Conservation (phyloP, 208 protist species). For the Vickermania ingenoplastis region DNA sequence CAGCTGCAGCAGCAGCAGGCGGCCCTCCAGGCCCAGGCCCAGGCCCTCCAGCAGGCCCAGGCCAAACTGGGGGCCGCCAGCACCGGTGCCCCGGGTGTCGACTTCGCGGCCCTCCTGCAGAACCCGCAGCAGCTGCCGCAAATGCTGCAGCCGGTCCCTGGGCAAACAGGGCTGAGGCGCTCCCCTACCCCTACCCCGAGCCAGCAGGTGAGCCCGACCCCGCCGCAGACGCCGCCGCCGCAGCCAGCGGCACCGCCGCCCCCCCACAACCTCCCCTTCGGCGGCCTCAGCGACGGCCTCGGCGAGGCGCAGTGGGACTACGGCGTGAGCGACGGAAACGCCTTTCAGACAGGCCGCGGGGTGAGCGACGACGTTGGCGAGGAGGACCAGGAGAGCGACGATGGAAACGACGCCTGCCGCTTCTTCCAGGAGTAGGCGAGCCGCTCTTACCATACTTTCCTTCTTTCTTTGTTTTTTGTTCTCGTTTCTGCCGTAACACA, state of each 20-base stretch:
- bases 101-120: background rate
- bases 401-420: background rate
- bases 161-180: conserved; percentile 3
- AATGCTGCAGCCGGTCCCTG: background rate
- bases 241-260: background rate
- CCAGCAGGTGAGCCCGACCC: background rate
- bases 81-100: background rate
- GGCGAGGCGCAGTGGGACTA: background rate
- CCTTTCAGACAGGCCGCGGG: background rate
- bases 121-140: conserved; percentile 1
- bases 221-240: background rate
- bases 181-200: background rate
- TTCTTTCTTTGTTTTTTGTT: too few relatives aligned
- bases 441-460: too few relatives aligned
- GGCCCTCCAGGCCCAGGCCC: background rate
- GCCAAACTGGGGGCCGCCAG: background rate
- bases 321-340: background rate
- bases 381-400: background rate
- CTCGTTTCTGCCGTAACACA: too few relatives aligned
- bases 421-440: conserved; percentile 3
- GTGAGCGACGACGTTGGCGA: background rate
- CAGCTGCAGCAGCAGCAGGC: conserved; percentile 13
- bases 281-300: too few relatives aligned
- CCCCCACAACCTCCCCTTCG: background rate
- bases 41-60: background rate